Conservation (phyloP, 2,329 filamentous ascomycete species). For the Nemania diffusa region DNA sequence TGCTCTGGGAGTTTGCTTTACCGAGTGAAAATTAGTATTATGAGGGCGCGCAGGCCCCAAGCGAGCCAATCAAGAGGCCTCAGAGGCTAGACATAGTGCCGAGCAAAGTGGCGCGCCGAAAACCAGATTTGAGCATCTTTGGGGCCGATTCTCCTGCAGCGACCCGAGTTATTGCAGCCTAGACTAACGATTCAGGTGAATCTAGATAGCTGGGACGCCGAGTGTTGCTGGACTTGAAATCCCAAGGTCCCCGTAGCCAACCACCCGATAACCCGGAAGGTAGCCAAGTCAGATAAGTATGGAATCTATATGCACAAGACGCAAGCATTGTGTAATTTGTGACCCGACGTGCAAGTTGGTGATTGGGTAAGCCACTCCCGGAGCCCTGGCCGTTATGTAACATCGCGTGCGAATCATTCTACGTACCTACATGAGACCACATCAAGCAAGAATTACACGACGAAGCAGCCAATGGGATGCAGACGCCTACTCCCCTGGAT, state of each 20-base stretch:
- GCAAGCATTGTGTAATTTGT: conserved; percentile 2
- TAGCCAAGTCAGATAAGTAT: neutral
- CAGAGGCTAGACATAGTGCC: neutral
- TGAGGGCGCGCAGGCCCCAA: neutral
- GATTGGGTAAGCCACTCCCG: neutral
- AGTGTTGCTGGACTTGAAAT: neutral
- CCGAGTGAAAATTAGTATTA: neutral
- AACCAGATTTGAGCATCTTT: neutral
- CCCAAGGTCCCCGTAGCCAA: neutral
- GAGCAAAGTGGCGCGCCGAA: conserved; percentile 11
- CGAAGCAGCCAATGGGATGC: neutral
- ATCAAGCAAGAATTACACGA: conserved; percentile 13
- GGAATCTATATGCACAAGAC: neutral
- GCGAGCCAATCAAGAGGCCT: conserved; percentile 6
- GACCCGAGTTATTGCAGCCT: neutral
- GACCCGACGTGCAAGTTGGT: neutral
- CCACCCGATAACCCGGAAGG: neutral
- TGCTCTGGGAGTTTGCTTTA: neutral
- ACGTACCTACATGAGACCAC: neutral
- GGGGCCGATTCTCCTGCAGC: conserved; percentile 4
- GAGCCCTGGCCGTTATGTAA: neutral
- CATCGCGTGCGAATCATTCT: neutral
- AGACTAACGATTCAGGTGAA: conserved; percentile 22
- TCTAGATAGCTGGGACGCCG: neutral
- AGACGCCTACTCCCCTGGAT: neutral